These are phyloP conservation scores for Blastocystis sp. DNA, from an alignment of 352 stramenopile species.

Conservation along the genomic window DNA sequence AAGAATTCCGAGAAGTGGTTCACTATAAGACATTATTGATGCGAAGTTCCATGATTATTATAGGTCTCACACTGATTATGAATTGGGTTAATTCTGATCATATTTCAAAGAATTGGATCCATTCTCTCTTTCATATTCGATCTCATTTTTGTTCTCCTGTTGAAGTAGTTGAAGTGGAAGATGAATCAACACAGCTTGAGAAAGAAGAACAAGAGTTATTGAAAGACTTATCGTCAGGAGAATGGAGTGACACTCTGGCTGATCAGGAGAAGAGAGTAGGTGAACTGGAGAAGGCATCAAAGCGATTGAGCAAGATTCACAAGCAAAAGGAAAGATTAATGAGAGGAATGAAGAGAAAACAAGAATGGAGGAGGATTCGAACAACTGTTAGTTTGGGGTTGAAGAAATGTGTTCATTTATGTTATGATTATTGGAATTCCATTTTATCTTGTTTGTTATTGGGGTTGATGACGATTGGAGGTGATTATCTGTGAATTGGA, in stretches of 20 bases:
- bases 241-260: too few relatives aligned
- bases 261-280: too few relatives aligned
- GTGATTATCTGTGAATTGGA: not conserved
- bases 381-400: too few relatives aligned
- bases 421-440: not conserved
- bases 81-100: not conserved
- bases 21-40: not conserved
- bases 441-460: not conserved
- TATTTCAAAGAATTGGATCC: too few relatives aligned
- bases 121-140: too few relatives aligned
- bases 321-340: not conserved
- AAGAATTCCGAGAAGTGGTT: not conserved
- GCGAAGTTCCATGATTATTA: not conserved
- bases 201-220: too few relatives aligned
- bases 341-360: not conserved
- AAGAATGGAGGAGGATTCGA: not conserved
- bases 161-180: too few relatives aligned
- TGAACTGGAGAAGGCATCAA: too few relatives aligned
- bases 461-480: not conserved
- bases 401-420: not conserved
- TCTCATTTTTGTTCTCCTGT: too few relatives aligned
- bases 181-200: too few relatives aligned
- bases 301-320: too few relatives aligned
- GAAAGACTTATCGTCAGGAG: too few relatives aligned
- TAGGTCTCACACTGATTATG: not conserved